Evolutionary conservation across 148 eudicot genomes (phyloP), one percentile per base, ranked within the genome.

Genomic region (Rhododendron molle): DNA sequence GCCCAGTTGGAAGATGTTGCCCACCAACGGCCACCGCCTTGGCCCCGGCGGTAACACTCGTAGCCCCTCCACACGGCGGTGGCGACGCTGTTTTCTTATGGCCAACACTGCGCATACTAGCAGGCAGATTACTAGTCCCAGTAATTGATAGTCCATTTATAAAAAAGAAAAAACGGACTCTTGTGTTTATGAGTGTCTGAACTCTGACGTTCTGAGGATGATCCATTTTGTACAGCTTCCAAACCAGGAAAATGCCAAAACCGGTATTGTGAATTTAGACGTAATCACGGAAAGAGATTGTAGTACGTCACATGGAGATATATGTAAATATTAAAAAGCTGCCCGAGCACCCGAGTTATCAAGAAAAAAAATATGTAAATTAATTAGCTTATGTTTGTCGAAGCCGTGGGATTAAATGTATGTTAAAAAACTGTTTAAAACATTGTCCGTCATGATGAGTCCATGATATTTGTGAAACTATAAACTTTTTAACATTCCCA

Each of bases 1-100:
- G 40, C 88, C 86, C 12, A 87, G 86, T 83, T 87, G 88, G 83
- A 87, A 78, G 52, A 87, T 87, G 52, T 87, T 87, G 65, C 88
- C 88, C 12, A 87, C 83, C 76, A 87, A 54, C 34, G 88, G 88
- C 60, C 81, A 83, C 46, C 72, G 16, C 26, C 26, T 11, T 67
- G 88, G 88, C 28, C 88, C 88, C 0, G 88, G 88, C 5, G 88
- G 88, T 5, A 16, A 16, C 60, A 21, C 71, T 21, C 86, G 32
- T 14, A 49, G 38, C 56, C 47, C 81, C 65, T 86, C 76, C 56
- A n/a, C 3, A 23, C 50, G 54, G 5, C 79, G 79, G 9, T 67
- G 67, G 5, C 40, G 34, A 5, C 72, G 83, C 78, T 83, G 60
- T 14, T 56, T 86, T 5, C 54, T n/a, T 44, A 67, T 78, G n/a